A percentile compares a stretch with the other conserved stretches of the same genome.
phyloP scores from a whole-genome alignment of 192 early-diverging fungal genomes.

The Podila epigama region DNA sequence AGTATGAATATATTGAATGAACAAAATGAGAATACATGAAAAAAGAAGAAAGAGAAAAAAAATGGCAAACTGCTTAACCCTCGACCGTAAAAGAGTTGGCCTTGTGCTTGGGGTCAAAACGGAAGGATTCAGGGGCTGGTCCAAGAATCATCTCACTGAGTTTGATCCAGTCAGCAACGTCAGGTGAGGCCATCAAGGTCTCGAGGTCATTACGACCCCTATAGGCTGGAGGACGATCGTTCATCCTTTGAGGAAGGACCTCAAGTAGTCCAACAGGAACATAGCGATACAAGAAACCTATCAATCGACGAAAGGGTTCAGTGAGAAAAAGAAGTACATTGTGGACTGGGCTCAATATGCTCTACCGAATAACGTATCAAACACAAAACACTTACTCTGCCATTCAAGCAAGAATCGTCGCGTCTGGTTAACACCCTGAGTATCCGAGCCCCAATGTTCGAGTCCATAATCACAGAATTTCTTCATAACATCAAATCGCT shows the following conservation, averaged over 20 bases:
- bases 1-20: neutral
- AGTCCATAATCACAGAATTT: conserved; percentile 85
- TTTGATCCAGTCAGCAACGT: conserved; percentile 90
- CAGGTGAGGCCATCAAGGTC: conserved; percentile 89
- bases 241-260: conserved; percentile 89
- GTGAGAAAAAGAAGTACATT: conserved; percentile 56
- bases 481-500: conserved; percentile 92
- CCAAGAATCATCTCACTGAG: conserved; percentile 92
- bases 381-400: conserved; percentile 66
- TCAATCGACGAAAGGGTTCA: too few species aligned
- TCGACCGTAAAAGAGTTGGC: conserved; percentile 70
- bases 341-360: neutral
- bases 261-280: conserved; percentile 95
- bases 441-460: conserved; percentile 96
- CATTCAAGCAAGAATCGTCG: conserved; percentile 83
- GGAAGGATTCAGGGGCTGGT: conserved; percentile 84
- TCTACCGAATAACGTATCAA: neutral
- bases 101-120: conserved; percentile 95
- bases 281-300: conserved; percentile 66
- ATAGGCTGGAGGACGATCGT: conserved; percentile 87
- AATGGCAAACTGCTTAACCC: conserved; percentile 2
- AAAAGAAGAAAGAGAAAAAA: too few species aligned
- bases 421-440: conserved; percentile 83
- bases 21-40: neutral
- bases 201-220: conserved; percentile 90